phyloP scores from a whole-genome alignment of 2,329 filamentous ascomycete species.

The Mycocentrospora acerina region DNA sequence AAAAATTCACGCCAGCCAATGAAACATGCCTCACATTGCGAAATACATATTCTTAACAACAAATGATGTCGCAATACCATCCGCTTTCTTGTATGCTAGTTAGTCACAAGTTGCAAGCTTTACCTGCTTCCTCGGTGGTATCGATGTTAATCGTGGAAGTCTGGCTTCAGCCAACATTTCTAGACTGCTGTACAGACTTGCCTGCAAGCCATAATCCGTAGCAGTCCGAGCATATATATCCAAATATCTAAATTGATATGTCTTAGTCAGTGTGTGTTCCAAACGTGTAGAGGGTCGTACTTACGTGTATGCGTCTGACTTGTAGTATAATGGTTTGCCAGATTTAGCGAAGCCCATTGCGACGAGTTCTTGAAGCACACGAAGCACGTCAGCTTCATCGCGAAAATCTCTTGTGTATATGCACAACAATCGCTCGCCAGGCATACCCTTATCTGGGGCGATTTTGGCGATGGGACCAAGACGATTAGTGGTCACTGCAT shows the following conservation, averaged over 20 bases:
- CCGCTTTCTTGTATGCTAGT: too few species aligned
- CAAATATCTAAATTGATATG: conserved; percentile 24
- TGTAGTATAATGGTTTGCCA: conserved; percentile 70
- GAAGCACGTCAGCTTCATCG: conserved; percentile 66
- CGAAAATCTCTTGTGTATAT: conserved; percentile 77
- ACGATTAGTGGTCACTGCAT: conserved; percentile 66
- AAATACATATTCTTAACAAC: too few species aligned
- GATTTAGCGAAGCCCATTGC: conserved; percentile 59
- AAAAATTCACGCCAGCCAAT: too few species aligned
- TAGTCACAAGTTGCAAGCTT: too few species aligned
- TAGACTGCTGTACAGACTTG: conserved; percentile 47
- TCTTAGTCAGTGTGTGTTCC: too few species aligned
- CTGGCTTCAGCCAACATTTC: conserved; percentile 32
- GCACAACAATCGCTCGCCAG: conserved; percentile 57
- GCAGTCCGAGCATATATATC: conserved; percentile 43
- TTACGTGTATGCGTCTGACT: conserved; percentile 61
- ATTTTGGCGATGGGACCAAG: conserved; percentile 76
- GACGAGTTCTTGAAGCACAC: conserved; percentile 54
- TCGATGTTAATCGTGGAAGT: conserved; percentile 4
- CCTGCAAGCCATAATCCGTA: conserved; percentile 42
- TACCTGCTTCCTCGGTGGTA: conserved; percentile 14
- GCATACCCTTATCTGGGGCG: conserved; percentile 54
- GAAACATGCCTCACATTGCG: too few species aligned
- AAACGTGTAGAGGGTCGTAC: too few species aligned
- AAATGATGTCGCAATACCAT: too few species aligned